Percentiles rank a stretch among this genome's conserved stretches.
These are phyloP conservation scores for Capsicum rhomboideum DNA, from an alignment of 257 asterid genomes.

Conservation along the genomic window DNA sequence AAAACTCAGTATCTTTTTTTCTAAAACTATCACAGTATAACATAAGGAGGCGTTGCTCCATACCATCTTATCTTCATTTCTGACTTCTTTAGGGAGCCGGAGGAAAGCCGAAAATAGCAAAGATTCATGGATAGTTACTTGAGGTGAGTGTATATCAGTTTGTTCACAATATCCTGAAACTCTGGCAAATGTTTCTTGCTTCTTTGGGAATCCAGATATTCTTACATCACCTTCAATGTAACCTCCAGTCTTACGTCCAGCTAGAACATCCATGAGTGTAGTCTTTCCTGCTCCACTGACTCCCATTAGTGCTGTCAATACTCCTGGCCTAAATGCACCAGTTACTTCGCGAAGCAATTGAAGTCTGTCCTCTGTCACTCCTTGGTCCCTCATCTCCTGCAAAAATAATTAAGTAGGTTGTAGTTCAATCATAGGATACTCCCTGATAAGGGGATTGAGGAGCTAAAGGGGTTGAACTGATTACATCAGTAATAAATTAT, in stretches of 20 bases:
- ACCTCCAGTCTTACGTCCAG: constrained; percentile 62
- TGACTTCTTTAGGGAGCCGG: constrained; percentile 43
- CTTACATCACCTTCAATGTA: constrained; percentile 54
- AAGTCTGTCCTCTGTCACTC: constrained; percentile 43
- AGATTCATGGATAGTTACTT: constrained; percentile 56
- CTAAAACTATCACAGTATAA: not conserved
- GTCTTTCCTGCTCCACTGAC: constrained; percentile 82
- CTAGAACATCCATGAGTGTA: constrained; percentile 64
- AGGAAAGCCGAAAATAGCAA: constrained; percentile 56
- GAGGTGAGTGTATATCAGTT: constrained; percentile 61
- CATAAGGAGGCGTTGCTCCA: not conserved
- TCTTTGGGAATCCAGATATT: constrained; percentile 58
- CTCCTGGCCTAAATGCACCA: constrained; percentile 68
- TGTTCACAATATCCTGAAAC: constrained; percentile 71
- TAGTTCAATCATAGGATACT: not conserved
- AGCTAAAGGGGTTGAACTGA: not conserved
- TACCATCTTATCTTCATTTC: constrained; percentile 42
- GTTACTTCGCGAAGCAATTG: constrained; percentile 48
- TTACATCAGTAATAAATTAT: not conserved
- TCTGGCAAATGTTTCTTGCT: constrained; percentile 64
- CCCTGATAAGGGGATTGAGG: not conserved
- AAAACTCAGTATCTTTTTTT: not conserved
- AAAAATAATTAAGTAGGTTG: not conserved
- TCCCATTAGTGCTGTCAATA: constrained; percentile 68
- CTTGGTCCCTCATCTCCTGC: constrained; percentile 51